phyloP scores from a whole-genome alignment of 2,329 filamentous ascomycete genomes.

The Golovinomyces cichoracearum region DNA sequence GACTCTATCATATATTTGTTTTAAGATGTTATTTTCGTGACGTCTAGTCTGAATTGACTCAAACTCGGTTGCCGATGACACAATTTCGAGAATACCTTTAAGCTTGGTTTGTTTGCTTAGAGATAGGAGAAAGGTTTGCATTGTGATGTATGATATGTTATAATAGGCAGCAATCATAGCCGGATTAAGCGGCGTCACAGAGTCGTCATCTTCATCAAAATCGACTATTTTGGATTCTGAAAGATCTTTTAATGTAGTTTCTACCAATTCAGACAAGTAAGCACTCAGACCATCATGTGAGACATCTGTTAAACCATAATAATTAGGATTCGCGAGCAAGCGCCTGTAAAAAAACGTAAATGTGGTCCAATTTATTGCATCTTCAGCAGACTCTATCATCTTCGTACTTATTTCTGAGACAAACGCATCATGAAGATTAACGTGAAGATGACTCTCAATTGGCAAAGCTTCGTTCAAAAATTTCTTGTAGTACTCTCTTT shows the following conservation, averaged over 20 bases:
- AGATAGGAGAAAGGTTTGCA: slow-evolving; percentile 93
- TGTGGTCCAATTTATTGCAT: slow-evolving; percentile 94
- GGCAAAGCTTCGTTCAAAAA: slow-evolving; percentile 90
- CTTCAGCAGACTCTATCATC: slow-evolving; percentile 83
- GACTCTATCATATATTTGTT: slow-evolving; percentile 77
- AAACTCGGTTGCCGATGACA: slow-evolving; percentile 90
- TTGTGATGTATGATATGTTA: slow-evolving; percentile 96
- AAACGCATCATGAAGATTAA: slow-evolving; percentile 82
- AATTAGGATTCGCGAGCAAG: slow-evolving; percentile 82
- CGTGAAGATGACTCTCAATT: slow-evolving; percentile 79
- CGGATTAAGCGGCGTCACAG: slow-evolving; percentile 68
- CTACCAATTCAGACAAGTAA: slow-evolving; percentile 81
- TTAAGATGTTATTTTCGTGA: slow-evolving; percentile 68
- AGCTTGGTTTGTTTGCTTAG: slow-evolving; percentile 72
- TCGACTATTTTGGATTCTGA: slow-evolving; percentile 87
- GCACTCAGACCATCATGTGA: slow-evolving; percentile 83
- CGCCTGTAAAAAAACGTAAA: slow-evolving; percentile 97
- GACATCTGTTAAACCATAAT: slow-evolving; percentile 70
- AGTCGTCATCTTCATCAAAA: slow-evolving; percentile 79
- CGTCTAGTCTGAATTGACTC: slow-evolving; percentile 82
- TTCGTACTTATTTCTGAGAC: slow-evolving; percentile 92
- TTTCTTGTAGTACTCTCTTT: slow-evolving; percentile 96
- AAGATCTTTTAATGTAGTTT: slow-evolving; percentile 73
- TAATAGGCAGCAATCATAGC: slow-evolving; percentile 98
- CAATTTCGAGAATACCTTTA: slow-evolving; percentile 88